Evolutionary conservation across 2,329 filamentous ascomycete species (phyloP), one percentile per base, ranked within the genome.

Genomic region (Fusarium stilboides): DNA sequence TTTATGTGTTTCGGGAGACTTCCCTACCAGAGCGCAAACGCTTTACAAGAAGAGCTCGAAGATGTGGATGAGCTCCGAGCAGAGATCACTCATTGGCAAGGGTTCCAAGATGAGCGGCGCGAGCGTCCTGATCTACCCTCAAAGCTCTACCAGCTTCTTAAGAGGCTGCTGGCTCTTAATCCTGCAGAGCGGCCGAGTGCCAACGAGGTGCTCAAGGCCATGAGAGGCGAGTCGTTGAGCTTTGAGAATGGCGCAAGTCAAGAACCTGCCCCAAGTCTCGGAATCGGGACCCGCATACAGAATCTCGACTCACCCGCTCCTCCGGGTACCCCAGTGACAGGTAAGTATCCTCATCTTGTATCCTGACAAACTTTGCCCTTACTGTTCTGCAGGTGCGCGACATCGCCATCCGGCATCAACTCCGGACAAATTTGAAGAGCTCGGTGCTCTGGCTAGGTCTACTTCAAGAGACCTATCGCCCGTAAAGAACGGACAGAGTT

Each of bases 1-100:
- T 99, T 99, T 76, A 92, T 99, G 86, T 99, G 96, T 78, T 99
- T 99, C 77, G 93, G 92, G 2, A 87, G 91, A 46, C 85, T 99
- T 13, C 96, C 96, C 0, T 99, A 98, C 76, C 85, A 82, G 24
- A 92, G 91, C 72, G 93, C 94, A 53, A 95, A 98, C 76, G 86
- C 91, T 5, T 85, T 97, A 22, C 89, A 97, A 62, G 95, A 98
- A 78, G 95, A 98, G 76, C 90, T 94, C 57, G 96, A 99, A 77
- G 94, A 98, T 70, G 85, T 98, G 7, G 94, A 98, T 72, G 84
- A 90, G 69, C 85, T 99, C 31, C 89, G 94, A 42, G 91, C 86
- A 5, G 96, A 99, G 78, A 98, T 99, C 58, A 89, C 89, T 13
- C 85, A 87, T 34, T 99, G 96, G 96, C 84, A 89, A 55, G 96